Evolutionary conservation across 2,329 filamentous ascomycete species (phyloP).

Genomic region (Colletotrichum musicola): DNA sequence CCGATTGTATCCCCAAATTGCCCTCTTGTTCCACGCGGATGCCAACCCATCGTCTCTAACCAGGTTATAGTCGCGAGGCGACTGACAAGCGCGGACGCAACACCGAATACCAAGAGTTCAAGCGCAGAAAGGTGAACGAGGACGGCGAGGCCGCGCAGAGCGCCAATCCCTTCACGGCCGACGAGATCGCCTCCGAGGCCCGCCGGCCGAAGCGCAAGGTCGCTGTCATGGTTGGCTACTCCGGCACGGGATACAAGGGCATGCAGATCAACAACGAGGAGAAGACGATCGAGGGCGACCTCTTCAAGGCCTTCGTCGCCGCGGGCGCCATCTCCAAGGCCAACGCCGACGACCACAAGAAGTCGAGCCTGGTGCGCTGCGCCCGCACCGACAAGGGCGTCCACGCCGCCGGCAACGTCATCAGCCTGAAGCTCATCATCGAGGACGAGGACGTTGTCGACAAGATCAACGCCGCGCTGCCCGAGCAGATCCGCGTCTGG

Average conservation of each 20-base stretch:
- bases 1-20: neutral
- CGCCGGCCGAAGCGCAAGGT: conserved; percentile 96
- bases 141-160: conserved; percentile 43
- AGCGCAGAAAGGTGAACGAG: conserved; percentile 56
- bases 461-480: conserved; percentile 89
- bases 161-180: conserved; percentile 70
- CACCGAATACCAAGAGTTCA: conserved; percentile 56
- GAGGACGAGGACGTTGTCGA: conserved; percentile 89
- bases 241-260: conserved; percentile 95
- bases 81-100: conserved; percentile 55
- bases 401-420: conserved; percentile 94
- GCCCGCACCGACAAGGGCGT: conserved; percentile 98
- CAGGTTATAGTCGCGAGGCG: conserved; percentile 50
- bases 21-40: neutral
- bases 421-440: conserved; percentile 94
- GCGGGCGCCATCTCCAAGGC: conserved; percentile 96
- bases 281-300: conserved; percentile 95
- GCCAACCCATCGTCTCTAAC: conserved; percentile 45
- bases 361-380: conserved; percentile 93
- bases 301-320: conserved; percentile 91
- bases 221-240: conserved; percentile 94
- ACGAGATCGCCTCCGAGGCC: conserved; percentile 89
- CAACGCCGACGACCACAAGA: conserved; percentile 96
- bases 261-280: conserved; percentile 90
- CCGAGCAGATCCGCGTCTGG: conserved; percentile 94